These are phyloP conservation scores for Penicillium vulpinum DNA, from an alignment of 2,329 filamentous ascomycete species.

Conservation along the genomic window DNA sequence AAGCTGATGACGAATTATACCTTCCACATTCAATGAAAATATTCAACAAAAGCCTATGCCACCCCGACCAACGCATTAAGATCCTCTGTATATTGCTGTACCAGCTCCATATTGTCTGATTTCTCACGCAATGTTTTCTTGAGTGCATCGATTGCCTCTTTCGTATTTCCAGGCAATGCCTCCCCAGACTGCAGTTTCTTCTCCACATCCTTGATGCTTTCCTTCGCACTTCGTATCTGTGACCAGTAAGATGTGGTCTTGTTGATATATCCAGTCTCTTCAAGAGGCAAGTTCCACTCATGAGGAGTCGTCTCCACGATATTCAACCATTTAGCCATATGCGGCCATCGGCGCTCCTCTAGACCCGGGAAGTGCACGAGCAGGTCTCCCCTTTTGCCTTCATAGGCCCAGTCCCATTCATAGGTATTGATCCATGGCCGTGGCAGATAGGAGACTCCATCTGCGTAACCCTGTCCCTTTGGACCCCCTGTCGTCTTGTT, in stretches of 20 bases:
- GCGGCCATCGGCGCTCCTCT: conserved; percentile 23
- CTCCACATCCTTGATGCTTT: background rate
- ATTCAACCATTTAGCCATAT: conserved; percentile 31
- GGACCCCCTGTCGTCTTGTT: conserved; percentile 20
- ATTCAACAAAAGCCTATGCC: background rate
- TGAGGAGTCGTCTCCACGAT: conserved; percentile 20
- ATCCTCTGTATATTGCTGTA: background rate
- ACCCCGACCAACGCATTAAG: conserved; percentile 3
- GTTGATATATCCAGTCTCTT: conserved; percentile 23
- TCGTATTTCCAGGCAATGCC: background rate
- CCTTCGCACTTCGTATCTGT: conserved; percentile 2
- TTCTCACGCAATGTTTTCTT: background rate
- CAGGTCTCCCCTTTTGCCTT: conserved; percentile 28
- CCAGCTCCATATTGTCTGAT: conserved; percentile 2
- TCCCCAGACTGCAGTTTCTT: background rate
- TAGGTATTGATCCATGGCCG: conserved; percentile 32
- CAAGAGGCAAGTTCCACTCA: conserved; percentile 24
- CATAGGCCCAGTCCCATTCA: conserved; percentile 29
- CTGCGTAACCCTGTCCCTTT: conserved; percentile 15
- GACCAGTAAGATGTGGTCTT: conserved; percentile 26
- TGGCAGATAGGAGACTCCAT: conserved; percentile 22
- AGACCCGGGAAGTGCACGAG: conserved; percentile 35
- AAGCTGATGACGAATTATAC: background rate
- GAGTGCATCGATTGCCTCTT: background rate
- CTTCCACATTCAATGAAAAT: too few relatives aligned